Base-by-base conservation (phyloP, 2,329 filamentous ascomycete genomes). In the Paramyrothecium sp. region DNA sequence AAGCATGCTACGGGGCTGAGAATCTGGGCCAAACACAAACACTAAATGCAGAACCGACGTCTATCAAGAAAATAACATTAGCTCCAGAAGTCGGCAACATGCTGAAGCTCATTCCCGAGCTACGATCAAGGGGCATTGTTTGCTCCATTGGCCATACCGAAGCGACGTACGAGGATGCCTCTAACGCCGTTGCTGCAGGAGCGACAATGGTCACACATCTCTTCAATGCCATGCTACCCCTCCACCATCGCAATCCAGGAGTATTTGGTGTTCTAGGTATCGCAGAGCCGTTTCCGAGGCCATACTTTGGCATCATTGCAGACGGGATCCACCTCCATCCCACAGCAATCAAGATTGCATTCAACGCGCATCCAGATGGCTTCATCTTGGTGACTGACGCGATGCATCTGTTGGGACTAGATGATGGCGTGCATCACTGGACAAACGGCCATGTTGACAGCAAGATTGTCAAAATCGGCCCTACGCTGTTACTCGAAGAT, bases 251-350 rank as follows among this genome's bases (percentile, higher is more conserved):
- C 58, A 92, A 97, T 73, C 92, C 93, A 0, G 92, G 92, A 41
- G 87, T 97, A 65, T 96, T 96, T 69, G 93, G 93, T 26, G 85
- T 96, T 0, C 78, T 97, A 16, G 92, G 92, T 58, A 83, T 84
- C 60, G 82, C 82, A 10, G 83, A 88, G 66, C 79, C 73, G 59
- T 67, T 77, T 56, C 71, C 75, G 16, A 81, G 88, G 54, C 92
- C 92, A 0, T 97, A 84, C 72, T 97, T 94, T 71, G 93, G 93
- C 58, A 85, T 97, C 67, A 97, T 97, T 59, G 86, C 91, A 3
- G 93, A 97, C 69, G 93, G 93, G 20, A 92, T 96, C 60, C 93
- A 97, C 70, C 79, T 97, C 34, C 92, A 97, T 65, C 90, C 92
- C 0, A 93, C 91, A 1, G 91, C 90, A 0, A 86, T 97, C 73